Percentiles rank a stretch among this genome's conserved stretches.
Conservation (phyloP, 257 asterid genomes). For the Schizonepeta tenuifolia region DNA sequence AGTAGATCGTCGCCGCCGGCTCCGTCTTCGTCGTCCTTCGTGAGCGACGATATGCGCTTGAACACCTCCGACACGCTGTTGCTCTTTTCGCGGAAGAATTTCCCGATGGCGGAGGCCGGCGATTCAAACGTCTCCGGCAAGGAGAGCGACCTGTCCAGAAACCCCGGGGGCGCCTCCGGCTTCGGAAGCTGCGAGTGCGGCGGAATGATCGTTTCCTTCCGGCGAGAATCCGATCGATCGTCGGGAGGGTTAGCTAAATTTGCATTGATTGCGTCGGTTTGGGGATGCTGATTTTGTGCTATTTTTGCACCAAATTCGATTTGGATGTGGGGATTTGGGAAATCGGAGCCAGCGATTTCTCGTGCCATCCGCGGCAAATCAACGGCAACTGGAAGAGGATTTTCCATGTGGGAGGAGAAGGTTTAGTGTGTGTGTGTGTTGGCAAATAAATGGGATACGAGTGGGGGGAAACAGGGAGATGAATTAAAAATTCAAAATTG, state of each 20-base stretch:
- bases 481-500: conserved; percentile 30
- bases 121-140: conserved; percentile 55
- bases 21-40: conserved; percentile 32
- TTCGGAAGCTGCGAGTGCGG: conserved; percentile 75
- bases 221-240: conserved; percentile 24
- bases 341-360: background rate
- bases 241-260: background rate
- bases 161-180: conserved; percentile 79
- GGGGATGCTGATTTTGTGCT: background rate
- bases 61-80: conserved; percentile 75
- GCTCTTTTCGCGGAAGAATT: conserved; percentile 79
- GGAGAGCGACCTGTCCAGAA: conserved; percentile 50
- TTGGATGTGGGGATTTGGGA: conserved; percentile 14
- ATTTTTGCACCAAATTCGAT: conserved; percentile 1
- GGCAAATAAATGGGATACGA: background rate
- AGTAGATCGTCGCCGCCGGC: conserved; percentile 23
- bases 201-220: conserved; percentile 27
- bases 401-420: conserved; percentile 16
- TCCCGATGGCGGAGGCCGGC: conserved; percentile 74
- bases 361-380: conserved; percentile 33
- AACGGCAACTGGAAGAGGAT: conserved; percentile 25
- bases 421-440: conserved; percentile 19
- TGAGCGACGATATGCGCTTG: conserved; percentile 65
- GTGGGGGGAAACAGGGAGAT: conserved; percentile 15
- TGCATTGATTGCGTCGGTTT: conserved; percentile 20